Evolutionary conservation across 495 filamentous ascomycete species (phyloP).

Genomic region (Trichoderma virens): DNA sequence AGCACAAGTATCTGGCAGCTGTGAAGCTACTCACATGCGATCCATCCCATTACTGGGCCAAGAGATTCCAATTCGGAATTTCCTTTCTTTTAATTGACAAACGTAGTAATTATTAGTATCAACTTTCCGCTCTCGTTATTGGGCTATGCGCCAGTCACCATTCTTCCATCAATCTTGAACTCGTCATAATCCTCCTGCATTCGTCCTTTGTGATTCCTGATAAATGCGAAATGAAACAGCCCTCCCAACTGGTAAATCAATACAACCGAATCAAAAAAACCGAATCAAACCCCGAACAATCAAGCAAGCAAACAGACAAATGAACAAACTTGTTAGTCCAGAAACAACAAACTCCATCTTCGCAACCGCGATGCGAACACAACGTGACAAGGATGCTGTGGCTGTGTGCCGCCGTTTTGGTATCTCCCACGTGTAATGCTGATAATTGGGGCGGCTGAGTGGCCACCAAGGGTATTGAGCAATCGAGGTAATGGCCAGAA

Average conservation of each 20-base stretch:
- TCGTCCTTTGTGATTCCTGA: conserved; percentile 18
- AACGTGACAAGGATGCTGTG: conserved; percentile 11
- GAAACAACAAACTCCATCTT: not conserved
- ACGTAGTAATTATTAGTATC: not conserved
- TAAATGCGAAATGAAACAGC: conserved; percentile 16
- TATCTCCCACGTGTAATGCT: not conserved
- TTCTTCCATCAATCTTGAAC: not conserved
- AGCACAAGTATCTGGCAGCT: not conserved
- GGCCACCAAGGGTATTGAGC: not conserved
- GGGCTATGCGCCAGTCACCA: not conserved
- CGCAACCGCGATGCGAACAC: not conserved
- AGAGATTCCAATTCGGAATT: not conserved
- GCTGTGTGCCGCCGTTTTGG: not conserved
- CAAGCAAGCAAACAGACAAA: conserved; percentile 15
- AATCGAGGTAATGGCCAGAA: not conserved
- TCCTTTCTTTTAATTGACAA: not conserved
- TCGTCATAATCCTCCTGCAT: conserved; percentile 21
- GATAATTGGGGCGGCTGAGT: not conserved
- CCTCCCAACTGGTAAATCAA: conserved; percentile 5
- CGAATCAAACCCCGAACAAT: conserved; percentile 16
- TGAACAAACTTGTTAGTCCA: not conserved
- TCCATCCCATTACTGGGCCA: not conserved
- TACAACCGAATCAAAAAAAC: conserved; percentile 17
- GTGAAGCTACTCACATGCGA: not conserved
- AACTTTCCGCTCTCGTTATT: not conserved